Evolutionary conservation across 2,329 filamentous ascomycete species (phyloP), one percentile per base, ranked within the genome.

Genomic region (Cladosporium sp.): DNA sequence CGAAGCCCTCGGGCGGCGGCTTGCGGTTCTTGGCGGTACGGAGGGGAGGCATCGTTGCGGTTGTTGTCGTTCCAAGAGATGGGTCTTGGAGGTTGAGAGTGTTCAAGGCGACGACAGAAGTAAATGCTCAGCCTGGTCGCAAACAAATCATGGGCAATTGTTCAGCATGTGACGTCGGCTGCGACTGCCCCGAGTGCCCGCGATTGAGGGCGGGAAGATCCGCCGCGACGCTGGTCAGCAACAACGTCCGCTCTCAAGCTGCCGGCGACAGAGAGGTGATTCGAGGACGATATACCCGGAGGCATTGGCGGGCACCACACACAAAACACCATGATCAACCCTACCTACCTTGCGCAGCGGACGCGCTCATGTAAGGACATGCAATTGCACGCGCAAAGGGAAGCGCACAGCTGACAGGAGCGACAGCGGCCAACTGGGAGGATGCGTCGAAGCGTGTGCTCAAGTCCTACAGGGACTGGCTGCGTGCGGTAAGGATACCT

Each of bases 391-490:
- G 15, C 25, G 18, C 27, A n/a, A 25, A 11, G 13, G 45, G 7
- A 33, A 30, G 35, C 27, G 13, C 20, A 20, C 42, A 22, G 49
- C 55, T 61, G 50, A 59, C 52, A 51, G 52, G 55, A 50, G 53
- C 51, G 58, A 66, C 69, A 96, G 92, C 92, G 69, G 77, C 82
- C 75, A 95, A 86, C 78, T 95, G 88, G 90, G 68, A 73, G 62
- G 90, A 97, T 78, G 92, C 92, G 64, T 88, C 87, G 74, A 78
- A 77, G 69, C 83, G 92, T 78, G 93, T 96, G 58, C 73, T 96
- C 62, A 82, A 83, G 67, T 86, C 88, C 62, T 98, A 98, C 77
- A 82, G 93, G 69, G 86, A 92, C 77, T 98, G 93, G 93, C 82
- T 97, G 63, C 85, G 93, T 78, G 85, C 89, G 72, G 93, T 98